Evolutionary conservation across 163 green algal species (phyloP), one percentile per base, ranked within the genome.

Genomic region (Chlorella variabilis): DNA sequence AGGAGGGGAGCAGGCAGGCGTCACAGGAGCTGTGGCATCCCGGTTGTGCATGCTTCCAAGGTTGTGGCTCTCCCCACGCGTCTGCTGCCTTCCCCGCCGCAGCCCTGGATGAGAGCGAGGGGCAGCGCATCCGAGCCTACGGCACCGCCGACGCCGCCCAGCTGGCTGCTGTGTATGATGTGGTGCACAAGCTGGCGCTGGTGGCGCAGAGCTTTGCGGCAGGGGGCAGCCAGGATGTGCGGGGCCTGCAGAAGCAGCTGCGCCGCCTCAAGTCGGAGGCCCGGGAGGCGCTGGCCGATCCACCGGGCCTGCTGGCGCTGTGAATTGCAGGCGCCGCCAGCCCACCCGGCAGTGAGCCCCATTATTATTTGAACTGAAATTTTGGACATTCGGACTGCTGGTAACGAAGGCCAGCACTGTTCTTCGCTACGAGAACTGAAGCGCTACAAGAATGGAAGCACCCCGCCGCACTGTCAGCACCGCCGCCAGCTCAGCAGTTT

Each of bases 101-200:
- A 85, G 80, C 39, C 0, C 58, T 85, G 36, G 80, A 80, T 15
- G 51, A 71, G 49, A 70, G 58, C n/a, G 71, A 85, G 33, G 75
- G 34, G 54, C 41, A 66, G 71, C 71, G 65, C 3, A 29, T 67
- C 4, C 0, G 7, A 0, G 39, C 39, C 0, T 78, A 81, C 27
- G 45, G 38, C 31, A 77, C 21, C 21, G 20, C 38, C 0, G 41
- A 59, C 0, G 31, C 27, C 4, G 38, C 29, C 1, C 39, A 75
- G 41, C 58, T 79, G 59, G 73, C 25, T 23, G 59, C 56, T 4
- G 59, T 81, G 13, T 85, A 73, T 5, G 62, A 68, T 13, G 3
- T 77, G 1, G 59, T 56, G 25, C 69, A 80, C 15, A 85, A 85
- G 75, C 66, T 85, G 51, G 54, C 42, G 0, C 80, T 75, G 29